Percentiles rank a stretch among this genome's conserved stretches.
phyloP scores from a whole-genome alignment of 2,329 filamentous ascomycete species.

The Sclerotinia nivalis region DNA sequence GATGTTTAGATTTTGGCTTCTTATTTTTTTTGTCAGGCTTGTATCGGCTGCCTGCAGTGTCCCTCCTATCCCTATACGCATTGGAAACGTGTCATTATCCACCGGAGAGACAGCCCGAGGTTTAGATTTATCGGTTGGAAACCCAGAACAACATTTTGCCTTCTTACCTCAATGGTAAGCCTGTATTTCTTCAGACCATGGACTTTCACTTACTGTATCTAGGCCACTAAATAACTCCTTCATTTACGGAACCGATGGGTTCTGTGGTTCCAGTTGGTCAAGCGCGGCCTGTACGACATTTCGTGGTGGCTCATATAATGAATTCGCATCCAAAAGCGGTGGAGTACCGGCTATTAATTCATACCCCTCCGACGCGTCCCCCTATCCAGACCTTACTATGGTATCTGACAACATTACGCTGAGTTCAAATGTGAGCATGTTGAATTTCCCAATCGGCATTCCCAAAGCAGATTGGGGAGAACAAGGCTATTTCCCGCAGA shows the following conservation, averaged over 20 bases:
- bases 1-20: not conserved
- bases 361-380: not conserved
- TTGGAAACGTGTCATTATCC: slow-evolving; percentile 14
- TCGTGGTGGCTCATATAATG: slow-evolving; percentile 3
- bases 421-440: slow-evolving; percentile 5
- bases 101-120: slow-evolving; percentile 9
- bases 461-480: slow-evolving; percentile 15
- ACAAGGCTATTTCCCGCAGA: slow-evolving; percentile 18
- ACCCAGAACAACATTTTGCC: slow-evolving; percentile 3
- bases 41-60: not conserved
- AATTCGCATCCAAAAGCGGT: slow-evolving; percentile 12
- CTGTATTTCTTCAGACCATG: not conserved
- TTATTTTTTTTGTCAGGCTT: not conserved
- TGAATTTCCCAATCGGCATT: slow-evolving; percentile 9
- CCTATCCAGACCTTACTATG: not conserved
- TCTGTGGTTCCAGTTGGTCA: not conserved
- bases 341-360: not conserved
- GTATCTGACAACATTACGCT: not conserved
- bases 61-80: slow-evolving; percentile 14
- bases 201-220: not conserved
- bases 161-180: slow-evolving; percentile 1
- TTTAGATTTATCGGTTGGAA: not conserved
- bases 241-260: slow-evolving; percentile 11
- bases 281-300: slow-evolving; percentile 9
- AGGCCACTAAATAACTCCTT: slow-evolving; percentile 21